A percentile compares a stretch with the other conserved stretches of the same genome.
These are phyloP conservation scores for Thermoascus crustaceus DNA, from an alignment of 2,329 filamentous ascomycete genomes.

Conservation along the genomic window DNA sequence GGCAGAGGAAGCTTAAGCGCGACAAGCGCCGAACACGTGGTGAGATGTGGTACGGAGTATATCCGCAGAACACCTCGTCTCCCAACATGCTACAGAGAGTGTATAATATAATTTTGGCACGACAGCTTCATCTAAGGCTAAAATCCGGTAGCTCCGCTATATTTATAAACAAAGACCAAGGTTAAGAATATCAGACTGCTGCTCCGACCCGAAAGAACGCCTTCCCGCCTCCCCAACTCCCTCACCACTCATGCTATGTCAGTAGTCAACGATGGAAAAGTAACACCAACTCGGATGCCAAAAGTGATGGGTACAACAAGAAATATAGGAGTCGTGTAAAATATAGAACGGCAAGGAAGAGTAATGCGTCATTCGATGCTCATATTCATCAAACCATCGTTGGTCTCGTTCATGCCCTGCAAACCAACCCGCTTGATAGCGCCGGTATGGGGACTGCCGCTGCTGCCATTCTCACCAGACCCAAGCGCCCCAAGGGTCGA, in stretches of 20 bases:
- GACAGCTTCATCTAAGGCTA: no score
- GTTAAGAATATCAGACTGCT: no score
- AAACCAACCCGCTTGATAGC: constrained; percentile 59
- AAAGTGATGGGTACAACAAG: no score
- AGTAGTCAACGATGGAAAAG: neutral
- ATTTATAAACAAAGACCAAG: no score
- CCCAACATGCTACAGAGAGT: no score
- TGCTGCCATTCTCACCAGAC: constrained; percentile 43
- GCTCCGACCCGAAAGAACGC: no score
- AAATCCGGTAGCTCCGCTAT: no score
- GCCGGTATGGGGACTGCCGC: constrained; percentile 39
- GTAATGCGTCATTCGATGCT: constrained; percentile 66
- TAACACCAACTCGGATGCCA: neutral
- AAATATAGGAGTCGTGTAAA: neutral
- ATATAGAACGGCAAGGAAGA: neutral
- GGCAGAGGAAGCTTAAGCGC: constrained; percentile 16
- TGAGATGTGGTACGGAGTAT: neutral
- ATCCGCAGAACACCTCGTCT: no score
- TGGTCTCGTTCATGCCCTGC: constrained; percentile 93
- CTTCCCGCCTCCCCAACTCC: no score
- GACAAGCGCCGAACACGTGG: constrained; percentile 16
- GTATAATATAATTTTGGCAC: neutral
- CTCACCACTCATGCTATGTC: no score
- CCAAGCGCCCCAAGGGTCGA: constrained; percentile 46
- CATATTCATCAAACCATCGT: constrained; percentile 93